phyloP scores from a whole-genome alignment of 176 grass and related monocot species.

The Triticum monococcum region DNA sequence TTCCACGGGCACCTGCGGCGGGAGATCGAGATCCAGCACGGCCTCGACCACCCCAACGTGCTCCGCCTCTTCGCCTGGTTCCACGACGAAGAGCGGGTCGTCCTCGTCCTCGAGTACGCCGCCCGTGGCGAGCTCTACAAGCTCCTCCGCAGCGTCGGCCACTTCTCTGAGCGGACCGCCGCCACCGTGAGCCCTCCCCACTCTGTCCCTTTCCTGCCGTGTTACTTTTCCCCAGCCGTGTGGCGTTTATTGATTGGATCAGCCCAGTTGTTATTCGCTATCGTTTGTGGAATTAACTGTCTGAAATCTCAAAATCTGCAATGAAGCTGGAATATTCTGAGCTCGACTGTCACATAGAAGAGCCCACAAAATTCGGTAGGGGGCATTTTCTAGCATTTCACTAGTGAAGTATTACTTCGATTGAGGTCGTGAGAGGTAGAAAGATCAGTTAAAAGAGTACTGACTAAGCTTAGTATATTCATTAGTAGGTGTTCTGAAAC shows the following conservation, averaged over 20 bases:
- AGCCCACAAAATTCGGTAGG: neutral
- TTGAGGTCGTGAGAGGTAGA: neutral
- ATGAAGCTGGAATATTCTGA: neutral
- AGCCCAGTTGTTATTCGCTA: too few species aligned
- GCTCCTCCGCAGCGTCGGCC: slow-evolving; percentile 55
- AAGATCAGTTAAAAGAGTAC: neutral
- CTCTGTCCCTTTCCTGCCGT: neutral
- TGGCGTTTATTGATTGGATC: neutral
- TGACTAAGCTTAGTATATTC: neutral
- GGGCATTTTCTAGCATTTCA: neutral
- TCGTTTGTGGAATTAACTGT: neutral
- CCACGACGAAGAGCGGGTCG: slow-evolving; percentile 64
- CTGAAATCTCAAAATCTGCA: neutral
- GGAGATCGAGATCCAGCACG: slow-evolving; percentile 87
- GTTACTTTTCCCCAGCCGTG: neutral
- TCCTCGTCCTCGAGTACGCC: slow-evolving; percentile 85
- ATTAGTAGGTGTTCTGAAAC: neutral
- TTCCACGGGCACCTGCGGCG: slow-evolving; percentile 65
- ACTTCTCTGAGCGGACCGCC: slow-evolving; percentile 61
- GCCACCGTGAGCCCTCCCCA: slow-evolving; percentile 44
- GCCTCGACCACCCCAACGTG: slow-evolving; percentile 87
- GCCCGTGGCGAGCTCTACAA: slow-evolving; percentile 76
- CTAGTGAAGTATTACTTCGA: neutral
- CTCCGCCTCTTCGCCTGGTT: slow-evolving; percentile 95
- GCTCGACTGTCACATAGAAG: neutral